Evolutionary conservation across 179 eudicot genomes (phyloP), one percentile per base, ranked within the genome.

Genomic region (Gypsophila paniculata): DNA sequence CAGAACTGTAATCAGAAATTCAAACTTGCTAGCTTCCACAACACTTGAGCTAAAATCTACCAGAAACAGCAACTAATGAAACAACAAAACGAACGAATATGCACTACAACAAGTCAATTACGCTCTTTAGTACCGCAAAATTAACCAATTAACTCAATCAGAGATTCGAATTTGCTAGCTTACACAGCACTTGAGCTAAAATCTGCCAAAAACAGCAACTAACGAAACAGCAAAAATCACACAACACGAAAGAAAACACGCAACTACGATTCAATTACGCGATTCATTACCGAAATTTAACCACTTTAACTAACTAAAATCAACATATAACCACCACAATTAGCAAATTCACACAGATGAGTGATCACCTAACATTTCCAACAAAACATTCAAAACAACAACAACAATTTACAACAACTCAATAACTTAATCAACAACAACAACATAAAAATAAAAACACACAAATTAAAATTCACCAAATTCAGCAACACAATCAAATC

Each of bases 191-290:
- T 38, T 57, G 42, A 68, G 68, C 68, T 59, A 61, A 74, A 48
- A 75, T 75, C 73, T 75, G 73, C 57, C 39, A 68, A 26, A 74
- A 68, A 74, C 32, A 74, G 72, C 68, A 74, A 68, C 59, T 59
- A 74, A 46, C 68, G 72, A 74, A 74, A 25, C 10, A 48, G 13
- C n/a, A 14, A 29, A 12, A 68, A 21, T 54, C 53, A 8, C 60
- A 68, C 12, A 46, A 48, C 46, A 66, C 17, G 10, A 66, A 2
- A 7, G 17, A 46, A 22, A 22, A 23, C 7, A n/a, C 19, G 3
- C 12, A 14, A 23, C 12, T 23, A 66, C 34, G 21, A 48, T 13
- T 14, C 15, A 48, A 25, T 23, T 26, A 67, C 19, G 15, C 58
- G 22, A 23, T 62, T 36, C 6, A n/a, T 13, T 62, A 34, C 25